Evolutionary conservation across 1,139 yeast species (phyloP).

Genomic region (Taphrina flavorubra): DNA sequence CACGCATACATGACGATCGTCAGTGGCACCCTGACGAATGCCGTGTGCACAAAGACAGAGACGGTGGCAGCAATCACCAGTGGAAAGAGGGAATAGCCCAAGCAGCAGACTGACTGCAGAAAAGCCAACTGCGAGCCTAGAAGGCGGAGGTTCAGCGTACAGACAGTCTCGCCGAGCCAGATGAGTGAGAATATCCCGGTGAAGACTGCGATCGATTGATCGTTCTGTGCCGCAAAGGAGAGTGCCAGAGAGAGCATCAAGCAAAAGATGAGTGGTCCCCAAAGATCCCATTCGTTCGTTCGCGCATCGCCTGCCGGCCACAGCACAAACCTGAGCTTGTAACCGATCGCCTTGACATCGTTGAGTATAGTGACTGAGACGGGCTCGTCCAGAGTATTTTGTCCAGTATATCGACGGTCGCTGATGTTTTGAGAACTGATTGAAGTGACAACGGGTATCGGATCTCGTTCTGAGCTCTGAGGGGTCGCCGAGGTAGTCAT

Average conservation of each 20-base stretch:
- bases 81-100: constrained; percentile 84
- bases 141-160: constrained; percentile 72
- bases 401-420: constrained; percentile 70
- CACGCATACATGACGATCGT: constrained; percentile 65
- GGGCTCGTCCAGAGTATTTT: constrained; percentile 85
- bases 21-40: constrained; percentile 62
- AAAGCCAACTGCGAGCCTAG: constrained; percentile 68
- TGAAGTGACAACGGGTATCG: constrained; percentile 30
- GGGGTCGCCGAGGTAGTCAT: constrained; percentile 13
- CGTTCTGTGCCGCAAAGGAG: constrained; percentile 55
- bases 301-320: constrained; percentile 61
- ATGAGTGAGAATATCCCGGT: constrained; percentile 67
- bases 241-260: constrained; percentile 64
- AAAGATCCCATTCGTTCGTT: constrained; percentile 74
- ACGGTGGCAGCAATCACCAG: constrained; percentile 67
- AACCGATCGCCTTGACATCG: constrained; percentile 70
- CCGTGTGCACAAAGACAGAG: constrained; percentile 59
- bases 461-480: constrained; percentile 11
- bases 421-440: constrained; percentile 34
- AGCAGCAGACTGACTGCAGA: constrained; percentile 78
- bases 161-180: constrained; percentile 63
- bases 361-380: constrained; percentile 70
- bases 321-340: constrained; percentile 67
- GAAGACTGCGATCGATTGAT: constrained; percentile 58
- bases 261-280: constrained; percentile 86